Evolutionary conservation across 2,329 filamentous ascomycete genomes (phyloP).

Genomic region (Escovopsis weberi): DNA sequence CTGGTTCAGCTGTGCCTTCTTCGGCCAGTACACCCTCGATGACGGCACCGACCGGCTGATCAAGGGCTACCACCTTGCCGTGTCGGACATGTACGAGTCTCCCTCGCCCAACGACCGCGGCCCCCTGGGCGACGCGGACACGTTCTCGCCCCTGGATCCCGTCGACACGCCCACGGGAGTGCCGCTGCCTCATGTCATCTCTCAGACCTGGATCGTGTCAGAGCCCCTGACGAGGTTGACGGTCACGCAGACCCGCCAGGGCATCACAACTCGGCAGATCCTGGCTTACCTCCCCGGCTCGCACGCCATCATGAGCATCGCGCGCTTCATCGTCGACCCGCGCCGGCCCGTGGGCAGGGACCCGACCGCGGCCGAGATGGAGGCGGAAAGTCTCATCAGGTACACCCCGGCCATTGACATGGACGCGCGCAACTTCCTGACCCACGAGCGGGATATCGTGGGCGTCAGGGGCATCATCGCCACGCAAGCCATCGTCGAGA

Average conservation of each 20-base stretch:
- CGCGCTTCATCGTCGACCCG: slow-evolving; percentile 67
- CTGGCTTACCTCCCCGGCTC: slow-evolving; percentile 62
- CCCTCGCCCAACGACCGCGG: slow-evolving; percentile 72
- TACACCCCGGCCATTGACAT: slow-evolving; percentile 71
- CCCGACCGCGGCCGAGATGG: slow-evolving; percentile 60
- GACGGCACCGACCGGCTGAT: slow-evolving; percentile 41
- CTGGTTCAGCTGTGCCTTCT: slow-evolving; percentile 84
- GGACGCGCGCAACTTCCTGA: slow-evolving; percentile 66
- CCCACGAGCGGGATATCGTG: slow-evolving; percentile 68
- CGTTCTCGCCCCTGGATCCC: slow-evolving; percentile 65
- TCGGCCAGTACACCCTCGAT: slow-evolving; percentile 42
- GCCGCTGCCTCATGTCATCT: slow-evolving; percentile 58
- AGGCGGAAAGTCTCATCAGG: slow-evolving; percentile 62
- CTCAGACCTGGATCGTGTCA: slow-evolving; percentile 68
- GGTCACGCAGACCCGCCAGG: slow-evolving; percentile 81
- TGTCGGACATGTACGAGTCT: slow-evolving; percentile 86
- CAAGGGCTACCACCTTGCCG: slow-evolving; percentile 73
- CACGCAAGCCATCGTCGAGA: slow-evolving; percentile 70
- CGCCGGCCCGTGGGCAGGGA: slow-evolving; percentile 77
- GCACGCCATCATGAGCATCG: slow-evolving; percentile 64
- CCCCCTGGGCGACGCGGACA: slow-evolving; percentile 50
- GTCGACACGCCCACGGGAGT: slow-evolving; percentile 39
- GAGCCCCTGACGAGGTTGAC: slow-evolving; percentile 66
- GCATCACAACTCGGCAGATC: slow-evolving; percentile 72
- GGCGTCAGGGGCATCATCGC: slow-evolving; percentile 62